phyloP scores from a whole-genome alignment of 2,329 filamentous ascomycete species.

The Epichloe gansuensis region DNA sequence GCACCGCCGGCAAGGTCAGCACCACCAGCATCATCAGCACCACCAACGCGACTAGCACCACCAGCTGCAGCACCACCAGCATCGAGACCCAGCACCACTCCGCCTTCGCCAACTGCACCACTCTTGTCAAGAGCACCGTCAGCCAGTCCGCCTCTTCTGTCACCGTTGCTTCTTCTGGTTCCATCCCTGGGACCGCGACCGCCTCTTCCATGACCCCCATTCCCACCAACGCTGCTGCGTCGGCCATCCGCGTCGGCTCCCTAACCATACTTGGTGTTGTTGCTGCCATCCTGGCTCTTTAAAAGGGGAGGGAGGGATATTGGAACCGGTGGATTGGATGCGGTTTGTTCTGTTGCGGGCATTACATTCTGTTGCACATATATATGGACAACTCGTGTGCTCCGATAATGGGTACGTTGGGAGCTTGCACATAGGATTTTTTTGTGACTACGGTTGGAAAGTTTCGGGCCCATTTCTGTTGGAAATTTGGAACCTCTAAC shows the following conservation, averaged over 20 bases:
- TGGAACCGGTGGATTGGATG: background rate
- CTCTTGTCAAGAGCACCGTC: slow-evolving; percentile 12
- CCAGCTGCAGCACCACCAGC: background rate
- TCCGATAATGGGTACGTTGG: slow-evolving; percentile 8
- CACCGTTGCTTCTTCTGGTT: slow-evolving; percentile 6
- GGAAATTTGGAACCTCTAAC: background rate
- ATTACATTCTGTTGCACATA: background rate
- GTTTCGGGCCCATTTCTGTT: background rate
- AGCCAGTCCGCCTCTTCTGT: background rate
- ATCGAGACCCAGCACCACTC: background rate
- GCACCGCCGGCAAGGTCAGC: slow-evolving; percentile 6
- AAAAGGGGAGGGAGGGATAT: slow-evolving; percentile 16
- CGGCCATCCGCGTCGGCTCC: slow-evolving; percentile 23
- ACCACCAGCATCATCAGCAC: slow-evolving; percentile 8
- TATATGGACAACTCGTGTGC: slow-evolving; percentile 9
- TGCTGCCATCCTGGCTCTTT: slow-evolving; percentile 30
- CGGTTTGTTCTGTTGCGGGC: background rate
- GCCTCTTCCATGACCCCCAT: background rate
- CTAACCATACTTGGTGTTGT: slow-evolving; percentile 27
- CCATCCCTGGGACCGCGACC: slow-evolving; percentile 6
- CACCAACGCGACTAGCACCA: background rate
- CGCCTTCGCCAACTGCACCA: slow-evolving; percentile 7
- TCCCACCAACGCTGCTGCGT: slow-evolving; percentile 9
- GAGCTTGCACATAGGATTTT: slow-evolving; percentile 18
- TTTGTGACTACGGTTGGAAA: slow-evolving; percentile 12